Evolutionary conservation across 2,329 filamentous ascomycete species (phyloP).

Genomic region (Raffaelea ambrosiae): DNA sequence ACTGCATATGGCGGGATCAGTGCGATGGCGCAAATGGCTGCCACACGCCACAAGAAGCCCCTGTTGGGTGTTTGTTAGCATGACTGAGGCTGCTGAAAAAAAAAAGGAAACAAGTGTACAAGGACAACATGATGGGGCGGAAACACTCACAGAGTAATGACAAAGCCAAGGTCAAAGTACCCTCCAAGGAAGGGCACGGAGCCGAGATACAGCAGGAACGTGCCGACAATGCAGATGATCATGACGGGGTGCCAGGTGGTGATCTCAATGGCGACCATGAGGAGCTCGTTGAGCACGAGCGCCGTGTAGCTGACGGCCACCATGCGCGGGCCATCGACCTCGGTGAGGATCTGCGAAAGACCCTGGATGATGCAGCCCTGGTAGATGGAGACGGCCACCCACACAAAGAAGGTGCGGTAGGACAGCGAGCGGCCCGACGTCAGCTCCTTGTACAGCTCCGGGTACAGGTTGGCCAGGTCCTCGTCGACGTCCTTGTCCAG

Average conservation of each 20-base stretch:
- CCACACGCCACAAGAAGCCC: constrained; percentile 82
- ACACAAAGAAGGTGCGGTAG: constrained; percentile 92
- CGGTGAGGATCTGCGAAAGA: constrained; percentile 79
- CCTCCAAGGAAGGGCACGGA: constrained; percentile 76
- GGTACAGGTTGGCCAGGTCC: constrained; percentile 85
- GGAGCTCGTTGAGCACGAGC: constrained; percentile 84
- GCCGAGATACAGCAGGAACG: constrained; percentile 69
- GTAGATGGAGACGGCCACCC: constrained; percentile 92
- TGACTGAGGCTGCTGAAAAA: constrained; percentile 3
- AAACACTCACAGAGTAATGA: constrained; percentile 56
- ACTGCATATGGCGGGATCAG: constrained; percentile 79
- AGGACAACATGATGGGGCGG: too few species aligned
- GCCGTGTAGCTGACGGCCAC: constrained; percentile 88
- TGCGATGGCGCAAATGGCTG: constrained; percentile 70
- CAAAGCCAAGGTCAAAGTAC: constrained; percentile 82
- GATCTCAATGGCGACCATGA: constrained; percentile 95
- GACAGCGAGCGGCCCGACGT: constrained; percentile 78
- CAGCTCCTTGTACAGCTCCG: constrained; percentile 96
- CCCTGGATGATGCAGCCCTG: constrained; percentile 94
- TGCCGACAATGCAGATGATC: constrained; percentile 77
- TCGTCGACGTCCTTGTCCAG: constrained; percentile 95
- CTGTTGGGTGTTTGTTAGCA: constrained; percentile 29
- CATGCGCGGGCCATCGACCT: constrained; percentile 66
- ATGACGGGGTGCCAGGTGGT: constrained; percentile 96
- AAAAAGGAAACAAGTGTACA: not conserved